Percentiles rank a stretch among this genome's conserved stretches.
These are phyloP conservation scores for Sphaerulina musiva DNA, from an alignment of 2,329 filamentous ascomycete species.

Conservation along the genomic window DNA sequence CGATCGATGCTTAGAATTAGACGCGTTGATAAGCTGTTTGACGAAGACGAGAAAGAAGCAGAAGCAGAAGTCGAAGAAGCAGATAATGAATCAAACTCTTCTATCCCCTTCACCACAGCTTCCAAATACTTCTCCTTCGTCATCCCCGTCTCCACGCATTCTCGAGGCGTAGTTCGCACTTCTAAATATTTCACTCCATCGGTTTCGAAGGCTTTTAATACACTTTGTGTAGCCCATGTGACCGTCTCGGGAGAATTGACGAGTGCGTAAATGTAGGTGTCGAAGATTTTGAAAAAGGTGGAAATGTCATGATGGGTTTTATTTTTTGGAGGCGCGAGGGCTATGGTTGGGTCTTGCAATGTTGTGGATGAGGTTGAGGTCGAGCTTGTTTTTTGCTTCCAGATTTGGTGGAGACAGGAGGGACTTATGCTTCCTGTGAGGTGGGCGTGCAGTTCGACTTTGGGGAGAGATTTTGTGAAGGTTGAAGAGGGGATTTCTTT, in stretches of 20 bases:
- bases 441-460: conserved; percentile 65
- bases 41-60: too few species aligned
- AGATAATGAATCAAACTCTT: conserved; percentile 38
- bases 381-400: conserved; percentile 36
- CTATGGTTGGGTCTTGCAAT: conserved; percentile 60
- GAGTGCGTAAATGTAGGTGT: conserved; percentile 71
- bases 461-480: conserved; percentile 38
- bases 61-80: too few species aligned
- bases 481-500: neutral
- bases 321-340: conserved; percentile 59
- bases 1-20: conserved; percentile 73
- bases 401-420: conserved; percentile 66
- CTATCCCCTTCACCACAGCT: conserved; percentile 60
- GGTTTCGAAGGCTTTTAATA: conserved; percentile 58
- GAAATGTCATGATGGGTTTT: conserved; percentile 20
- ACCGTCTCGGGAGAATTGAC: conserved; percentile 53
- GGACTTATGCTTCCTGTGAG: conserved; percentile 72
- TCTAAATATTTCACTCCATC: conserved; percentile 75
- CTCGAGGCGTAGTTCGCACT: conserved; percentile 70
- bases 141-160: conserved; percentile 48
- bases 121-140: conserved; percentile 59
- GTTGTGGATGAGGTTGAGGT: neutral
- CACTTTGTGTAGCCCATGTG: conserved; percentile 56
- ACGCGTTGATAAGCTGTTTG: conserved; percentile 29
- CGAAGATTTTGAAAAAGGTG: conserved; percentile 73